phyloP scores from a whole-genome alignment of 768 basidiomycete genomes.

The Strobilomyces confusus region DNA sequence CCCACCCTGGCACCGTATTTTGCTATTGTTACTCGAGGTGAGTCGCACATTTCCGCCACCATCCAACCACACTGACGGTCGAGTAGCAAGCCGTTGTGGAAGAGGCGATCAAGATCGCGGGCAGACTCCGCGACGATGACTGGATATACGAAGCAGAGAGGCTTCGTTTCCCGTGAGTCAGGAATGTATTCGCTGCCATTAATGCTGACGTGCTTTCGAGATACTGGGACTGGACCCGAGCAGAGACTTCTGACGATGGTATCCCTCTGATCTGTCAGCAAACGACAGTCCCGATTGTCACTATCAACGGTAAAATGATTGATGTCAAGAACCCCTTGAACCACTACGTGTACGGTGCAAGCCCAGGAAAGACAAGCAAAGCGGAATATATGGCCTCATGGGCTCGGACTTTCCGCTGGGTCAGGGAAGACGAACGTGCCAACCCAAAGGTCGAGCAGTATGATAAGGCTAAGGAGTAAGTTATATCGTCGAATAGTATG shows the following conservation, averaged over 20 bases:
- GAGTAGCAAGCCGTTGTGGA: slow-evolving; percentile 18
- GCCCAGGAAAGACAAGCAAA: background rate
- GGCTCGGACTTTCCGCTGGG: slow-evolving; percentile 17
- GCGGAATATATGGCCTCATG: slow-evolving; percentile 7
- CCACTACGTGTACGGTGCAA: slow-evolving; percentile 7
- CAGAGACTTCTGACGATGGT: background rate
- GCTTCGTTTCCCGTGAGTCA: slow-evolving; percentile 18
- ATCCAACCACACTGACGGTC: no score
- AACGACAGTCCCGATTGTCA: background rate
- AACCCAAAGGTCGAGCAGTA: slow-evolving; percentile 11
- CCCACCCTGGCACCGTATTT: slow-evolving; percentile 18
- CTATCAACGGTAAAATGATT: background rate
- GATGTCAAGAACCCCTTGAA: slow-evolving; percentile 11
- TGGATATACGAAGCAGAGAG: slow-evolving; percentile 14
- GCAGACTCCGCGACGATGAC: background rate
- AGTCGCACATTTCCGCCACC: background rate
- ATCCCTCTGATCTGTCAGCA: slow-evolving; percentile 6
- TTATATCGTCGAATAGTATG: background rate
- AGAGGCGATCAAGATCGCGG: slow-evolving; percentile 12
- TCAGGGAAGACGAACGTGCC: background rate
- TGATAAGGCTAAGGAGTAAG: slow-evolving; percentile 10
- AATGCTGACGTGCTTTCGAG: background rate
- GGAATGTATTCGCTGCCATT: background rate
- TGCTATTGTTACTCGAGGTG: slow-evolving; percentile 13
- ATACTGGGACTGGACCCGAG: slow-evolving; percentile 19